Percentiles rank a stretch among this genome's conserved stretches.
phyloP scores from a whole-genome alignment of 1,139 yeast species.

The Candida labiduridarum region DNA sequence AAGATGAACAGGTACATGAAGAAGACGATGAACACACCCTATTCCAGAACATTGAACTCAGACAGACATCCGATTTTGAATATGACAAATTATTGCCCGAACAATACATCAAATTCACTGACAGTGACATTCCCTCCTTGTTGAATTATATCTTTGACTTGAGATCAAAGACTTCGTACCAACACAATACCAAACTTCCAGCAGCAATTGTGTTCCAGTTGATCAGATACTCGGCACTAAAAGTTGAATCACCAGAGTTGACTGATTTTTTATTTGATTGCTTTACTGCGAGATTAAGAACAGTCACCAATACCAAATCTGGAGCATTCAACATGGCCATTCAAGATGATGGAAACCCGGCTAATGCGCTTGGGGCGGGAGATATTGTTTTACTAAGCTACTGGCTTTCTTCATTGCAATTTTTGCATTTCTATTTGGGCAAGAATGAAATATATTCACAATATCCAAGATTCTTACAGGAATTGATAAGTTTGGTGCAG shows the following conservation, averaged over 20 bases:
- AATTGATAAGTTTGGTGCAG: constrained; percentile 58
- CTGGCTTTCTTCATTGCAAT: constrained; percentile 72
- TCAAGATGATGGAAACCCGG: constrained; percentile 23
- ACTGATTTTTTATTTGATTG: constrained; percentile 62
- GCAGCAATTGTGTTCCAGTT: constrained; percentile 72
- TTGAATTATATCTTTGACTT: constrained; percentile 57
- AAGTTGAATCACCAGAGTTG: constrained; percentile 53
- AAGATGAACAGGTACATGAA: constrained; percentile 25
- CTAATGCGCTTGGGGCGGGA: constrained; percentile 43
- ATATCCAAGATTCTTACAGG: constrained; percentile 63
- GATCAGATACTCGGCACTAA: constrained; percentile 61
- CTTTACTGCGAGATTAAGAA: constrained; percentile 61
- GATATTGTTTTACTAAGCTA: constrained; percentile 73
- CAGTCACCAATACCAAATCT: constrained; percentile 60
- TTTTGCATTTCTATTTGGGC: constrained; percentile 63
- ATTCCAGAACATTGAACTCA: constrained; percentile 31
- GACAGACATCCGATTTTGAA: constrained; percentile 43
- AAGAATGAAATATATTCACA: constrained; percentile 56
- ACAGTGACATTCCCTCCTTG: constrained; percentile 64
- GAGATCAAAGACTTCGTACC: constrained; percentile 32
- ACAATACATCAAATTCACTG: constrained; percentile 60
- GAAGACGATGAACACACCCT: constrained; percentile 35
- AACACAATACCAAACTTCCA: constrained; percentile 62
- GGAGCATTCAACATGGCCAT: constrained; percentile 56
- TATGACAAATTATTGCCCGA: constrained; percentile 48